Evolutionary conservation across 306 rosid genomes (phyloP), one percentile per base, ranked within the genome.

Genomic region (Datisca glomerata): DNA sequence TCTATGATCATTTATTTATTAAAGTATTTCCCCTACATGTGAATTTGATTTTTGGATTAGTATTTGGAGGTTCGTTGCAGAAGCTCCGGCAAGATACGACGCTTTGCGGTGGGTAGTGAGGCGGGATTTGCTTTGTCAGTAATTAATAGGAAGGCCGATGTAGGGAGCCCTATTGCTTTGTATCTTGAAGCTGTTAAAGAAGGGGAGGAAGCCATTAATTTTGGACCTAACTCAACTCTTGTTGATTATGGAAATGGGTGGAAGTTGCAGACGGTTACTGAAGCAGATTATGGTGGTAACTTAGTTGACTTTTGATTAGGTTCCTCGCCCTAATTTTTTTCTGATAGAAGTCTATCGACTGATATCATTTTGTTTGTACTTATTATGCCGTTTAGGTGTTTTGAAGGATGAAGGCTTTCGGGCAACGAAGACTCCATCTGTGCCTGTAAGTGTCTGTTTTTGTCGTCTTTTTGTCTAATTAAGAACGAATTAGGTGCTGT

Each of bases 161-260:
- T 7, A 18, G 38, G 17, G 24, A 24, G 22, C 23, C 70, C 70
- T 13, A 12, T 37, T 29, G 73, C 72, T 43, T 35, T 60, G 20
- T 69, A 76, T 49, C 65, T 84, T 22, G 92, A 84, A 70, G 92
- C 94, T 22, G 60, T 53, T 6, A 79, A 68, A 60, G 67, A 73
- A 38, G 76, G 64, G 0, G 75, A 84, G 44, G 94, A 73, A 68
- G 70, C 94, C 44, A 73, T 84, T n/a, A 69, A 57, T 50, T 84
- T 84, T 14, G 86, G 92, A 4, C 76, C 92, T 14, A 73, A 41
- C 37, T 65, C 92, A 5, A 13, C 48, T 55, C 83, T 84, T 8
- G 57, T 65, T 21, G 21, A 70, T 20, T 79, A 50, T 27, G 92
- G 92, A 21, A 34, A 49, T 2, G 67, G 66, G 13, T 84, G 95